A percentile compares a stretch with the other conserved stretches of the same genome.
Evolutionary conservation across 495 filamentous ascomycete species (phyloP).

Genomic region (Hyaloscypha variabilis): DNA sequence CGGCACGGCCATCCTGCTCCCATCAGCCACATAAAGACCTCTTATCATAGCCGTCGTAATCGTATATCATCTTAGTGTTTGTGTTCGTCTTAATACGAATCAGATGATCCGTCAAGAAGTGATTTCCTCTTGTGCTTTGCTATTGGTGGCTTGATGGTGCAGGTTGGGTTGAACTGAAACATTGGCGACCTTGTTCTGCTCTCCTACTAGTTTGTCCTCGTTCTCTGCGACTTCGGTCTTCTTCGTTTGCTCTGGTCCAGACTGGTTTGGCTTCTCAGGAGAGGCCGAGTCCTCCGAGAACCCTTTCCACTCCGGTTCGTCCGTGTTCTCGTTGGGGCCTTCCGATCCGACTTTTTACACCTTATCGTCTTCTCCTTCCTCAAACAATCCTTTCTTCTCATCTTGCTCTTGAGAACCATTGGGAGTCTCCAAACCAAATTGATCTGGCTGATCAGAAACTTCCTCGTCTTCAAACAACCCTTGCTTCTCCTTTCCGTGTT

Average conservation of each 20-base stretch:
- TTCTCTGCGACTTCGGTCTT: background rate
- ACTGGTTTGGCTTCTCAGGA: background rate
- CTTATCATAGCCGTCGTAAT: too few species aligned
- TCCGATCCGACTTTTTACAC: too few species aligned
- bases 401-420: background rate
- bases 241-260: background rate
- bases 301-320: too few species aligned
- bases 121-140: background rate
- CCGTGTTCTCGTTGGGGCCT: too few species aligned
- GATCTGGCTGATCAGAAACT: too few species aligned
- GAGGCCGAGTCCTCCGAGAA: background rate
- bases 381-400: too few species aligned
- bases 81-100: too few species aligned
- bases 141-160: background rate
- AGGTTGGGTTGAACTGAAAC: background rate
- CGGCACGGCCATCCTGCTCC: too few species aligned
- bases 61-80: too few species aligned
- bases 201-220: background rate
- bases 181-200: background rate
- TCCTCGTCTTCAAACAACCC: too few species aligned
- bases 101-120: background rate
- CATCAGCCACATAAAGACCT: too few species aligned
- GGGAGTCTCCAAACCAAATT: background rate
- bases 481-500: background rate
- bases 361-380: too few species aligned